Percentiles rank a stretch among this genome's conserved stretches.
These are phyloP conservation scores for Articulospora tetracladia DNA, from an alignment of 495 filamentous ascomycete genomes.

Conservation along the genomic window DNA sequence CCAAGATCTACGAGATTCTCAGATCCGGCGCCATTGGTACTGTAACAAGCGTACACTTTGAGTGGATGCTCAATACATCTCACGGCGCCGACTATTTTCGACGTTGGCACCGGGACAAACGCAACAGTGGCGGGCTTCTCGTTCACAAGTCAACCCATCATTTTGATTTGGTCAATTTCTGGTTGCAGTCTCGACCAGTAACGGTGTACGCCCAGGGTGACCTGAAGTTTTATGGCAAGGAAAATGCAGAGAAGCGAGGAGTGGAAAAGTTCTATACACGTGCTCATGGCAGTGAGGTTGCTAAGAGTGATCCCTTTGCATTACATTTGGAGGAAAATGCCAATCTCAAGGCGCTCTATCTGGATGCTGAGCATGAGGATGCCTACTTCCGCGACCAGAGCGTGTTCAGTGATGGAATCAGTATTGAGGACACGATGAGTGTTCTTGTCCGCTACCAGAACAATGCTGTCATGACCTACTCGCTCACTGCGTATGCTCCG, in stretches of 20 bases:
- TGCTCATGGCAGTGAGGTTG: conserved; percentile 31
- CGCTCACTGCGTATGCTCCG: conserved; percentile 42
- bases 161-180: conserved; percentile 49
- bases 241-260: conserved; percentile 42
- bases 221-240: conserved; percentile 42
- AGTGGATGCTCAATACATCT: conserved; percentile 55
- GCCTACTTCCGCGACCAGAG: conserved; percentile 56
- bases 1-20: conserved; percentile 30
- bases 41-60: conserved; percentile 53
- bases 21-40: conserved; percentile 45
- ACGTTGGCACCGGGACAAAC: conserved; percentile 57
- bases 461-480: conserved; percentile 46
- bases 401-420: conserved; percentile 56
- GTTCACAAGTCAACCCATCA: conserved; percentile 49
- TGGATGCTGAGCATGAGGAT: conserved; percentile 57
- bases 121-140: conserved; percentile 50
- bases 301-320: conserved; percentile 43
- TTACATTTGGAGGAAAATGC: conserved; percentile 44
- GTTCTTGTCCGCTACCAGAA: conserved; percentile 51
- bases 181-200: conserved; percentile 39
- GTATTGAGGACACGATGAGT: conserved; percentile 58
- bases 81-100: conserved; percentile 60
- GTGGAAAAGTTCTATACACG: conserved; percentile 35
- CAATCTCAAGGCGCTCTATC: conserved; percentile 50
- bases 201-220: conserved; percentile 43